Base-by-base conservation (phyloP, 2,329 filamentous ascomycete genomes). In the Aspergillus piperis region DNA sequence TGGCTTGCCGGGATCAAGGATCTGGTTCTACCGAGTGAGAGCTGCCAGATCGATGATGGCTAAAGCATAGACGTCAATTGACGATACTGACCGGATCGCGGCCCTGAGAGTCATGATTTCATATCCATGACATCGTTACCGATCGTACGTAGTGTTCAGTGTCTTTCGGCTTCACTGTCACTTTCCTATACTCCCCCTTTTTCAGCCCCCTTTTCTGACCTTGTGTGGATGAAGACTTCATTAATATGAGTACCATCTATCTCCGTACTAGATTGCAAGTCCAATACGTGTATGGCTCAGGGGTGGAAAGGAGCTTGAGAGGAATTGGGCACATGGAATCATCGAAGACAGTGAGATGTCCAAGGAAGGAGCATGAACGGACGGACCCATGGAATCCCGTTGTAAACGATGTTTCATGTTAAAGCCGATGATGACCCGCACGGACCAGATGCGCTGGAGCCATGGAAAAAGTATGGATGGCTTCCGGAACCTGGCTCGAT, bases 371-470 rank as follows among this genome's bases (percentile, higher is more conserved):
- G 25, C 58, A 49, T 38, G 49, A 42, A 48, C 44, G 48, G 51
- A 48, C 44, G 48, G 51, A 21, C 51, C 32, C 57, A 58, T 59
- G 57, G 49, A 58, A 51, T 59, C 53, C 32, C 32, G 42, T 49
- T 17, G 44, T 64, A 54, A 38, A 58, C 61, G 51, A 58, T 49
- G 65, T 67, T 66, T 67, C 65, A 67, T 57, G 48, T 52, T 36
- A 36, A 60, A 48, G 38, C 54, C 47, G 47, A 32, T 48, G 50
- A 39, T 38, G 64, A 64, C 64, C 60, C 60, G 62, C 63, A 64
- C 63, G 55, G 61, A 64, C 62, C 62, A 61, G 49, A 52, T 49
- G 47, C 53, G 25, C 51, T 60, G 54, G 52, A 57, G 36, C 32
- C 27, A 53, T 58, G 38, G 56, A 50, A 50, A 11, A n/a, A 17